Conservation (phyloP, 2,329 filamentous ascomycete species). For the Chaetomium strumarium region DNA sequence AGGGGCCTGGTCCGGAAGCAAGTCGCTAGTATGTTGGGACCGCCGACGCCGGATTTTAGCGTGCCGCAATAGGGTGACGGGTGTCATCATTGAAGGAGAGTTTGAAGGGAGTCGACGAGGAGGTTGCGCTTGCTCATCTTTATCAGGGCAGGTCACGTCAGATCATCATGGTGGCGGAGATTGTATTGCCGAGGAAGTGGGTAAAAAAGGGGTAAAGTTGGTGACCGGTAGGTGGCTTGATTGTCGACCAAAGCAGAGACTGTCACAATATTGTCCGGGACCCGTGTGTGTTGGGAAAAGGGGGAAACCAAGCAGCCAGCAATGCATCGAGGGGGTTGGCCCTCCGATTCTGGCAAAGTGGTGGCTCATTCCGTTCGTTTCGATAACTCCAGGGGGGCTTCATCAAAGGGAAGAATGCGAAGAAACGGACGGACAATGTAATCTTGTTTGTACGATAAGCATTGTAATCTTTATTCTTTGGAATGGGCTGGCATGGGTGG, state of each 20-base stretch:
- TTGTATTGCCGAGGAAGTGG: no score
- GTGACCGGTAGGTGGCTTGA: no score
- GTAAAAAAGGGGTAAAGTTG: no score
- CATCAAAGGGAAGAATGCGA: not conserved
- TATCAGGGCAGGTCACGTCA: not conserved
- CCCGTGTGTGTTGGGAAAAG: no score
- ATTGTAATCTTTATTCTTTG: not conserved
- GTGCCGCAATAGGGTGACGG: slow-evolving; percentile 7
- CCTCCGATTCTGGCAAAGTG: no score
- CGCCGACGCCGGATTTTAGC: slow-evolving; percentile 23
- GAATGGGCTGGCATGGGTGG: not conserved
- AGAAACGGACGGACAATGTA: not conserved
- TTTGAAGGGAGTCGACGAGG: not conserved
- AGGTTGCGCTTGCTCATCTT: not conserved
- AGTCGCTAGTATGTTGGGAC: slow-evolving; percentile 37
- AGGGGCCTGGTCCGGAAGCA: slow-evolving; percentile 51
- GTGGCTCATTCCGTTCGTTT: no score
- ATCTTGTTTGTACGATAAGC: not conserved
- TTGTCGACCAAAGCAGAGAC: no score
- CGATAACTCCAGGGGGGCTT: not conserved
- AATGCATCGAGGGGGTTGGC: no score
- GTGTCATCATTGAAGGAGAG: not conserved
- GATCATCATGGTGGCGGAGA: no score
- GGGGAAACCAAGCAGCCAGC: no score
- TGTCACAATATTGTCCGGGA: no score